Conservation (phyloP, 2,329 filamentous ascomycete species). For the Didymellaceae sp. region DNA sequence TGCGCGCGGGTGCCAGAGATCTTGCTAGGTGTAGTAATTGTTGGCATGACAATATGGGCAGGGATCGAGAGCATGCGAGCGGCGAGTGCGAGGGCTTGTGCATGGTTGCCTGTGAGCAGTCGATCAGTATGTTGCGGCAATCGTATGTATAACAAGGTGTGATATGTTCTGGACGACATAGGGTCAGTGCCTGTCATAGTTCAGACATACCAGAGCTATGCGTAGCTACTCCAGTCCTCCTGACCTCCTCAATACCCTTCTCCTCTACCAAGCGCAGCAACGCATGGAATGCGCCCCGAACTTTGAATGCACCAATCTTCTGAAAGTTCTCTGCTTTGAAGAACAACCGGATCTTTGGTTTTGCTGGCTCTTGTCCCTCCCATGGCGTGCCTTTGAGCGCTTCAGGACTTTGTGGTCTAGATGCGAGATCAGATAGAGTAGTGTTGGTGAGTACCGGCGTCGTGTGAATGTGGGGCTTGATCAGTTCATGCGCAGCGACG, state of each 20-base stretch:
- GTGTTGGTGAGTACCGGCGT: conserved; percentile 84
- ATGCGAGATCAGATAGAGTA: conserved; percentile 77
- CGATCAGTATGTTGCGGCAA: background rate
- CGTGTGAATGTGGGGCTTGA: conserved; percentile 77
- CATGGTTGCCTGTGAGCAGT: conserved; percentile 77
- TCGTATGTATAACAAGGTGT: background rate
- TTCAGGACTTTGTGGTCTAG: conserved; percentile 66
- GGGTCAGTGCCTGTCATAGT: no score
- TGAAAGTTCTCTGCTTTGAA: conserved; percentile 98
- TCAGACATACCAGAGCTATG: conserved; percentile 77
- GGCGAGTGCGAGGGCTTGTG: conserved; percentile 88
- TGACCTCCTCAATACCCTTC: conserved; percentile 45
- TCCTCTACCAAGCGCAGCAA: conserved; percentile 72
- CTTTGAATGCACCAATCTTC: conserved; percentile 91
- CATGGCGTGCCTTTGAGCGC: conserved; percentile 64
- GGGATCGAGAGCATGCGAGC: conserved; percentile 75
- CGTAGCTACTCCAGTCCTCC: conserved; percentile 78
- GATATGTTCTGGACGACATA: no score
- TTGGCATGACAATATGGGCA: conserved; percentile 90
- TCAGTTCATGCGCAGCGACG: conserved; percentile 71
- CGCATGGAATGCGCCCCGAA: conserved; percentile 87
- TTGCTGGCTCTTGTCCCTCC: conserved; percentile 63
- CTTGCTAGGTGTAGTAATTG: conserved; percentile 83
- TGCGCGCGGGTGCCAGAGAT: conserved; percentile 82
- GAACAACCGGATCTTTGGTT: conserved; percentile 74